Conservation (phyloP, 805 yeast genomes). For the Candida krabiensis region DNA sequence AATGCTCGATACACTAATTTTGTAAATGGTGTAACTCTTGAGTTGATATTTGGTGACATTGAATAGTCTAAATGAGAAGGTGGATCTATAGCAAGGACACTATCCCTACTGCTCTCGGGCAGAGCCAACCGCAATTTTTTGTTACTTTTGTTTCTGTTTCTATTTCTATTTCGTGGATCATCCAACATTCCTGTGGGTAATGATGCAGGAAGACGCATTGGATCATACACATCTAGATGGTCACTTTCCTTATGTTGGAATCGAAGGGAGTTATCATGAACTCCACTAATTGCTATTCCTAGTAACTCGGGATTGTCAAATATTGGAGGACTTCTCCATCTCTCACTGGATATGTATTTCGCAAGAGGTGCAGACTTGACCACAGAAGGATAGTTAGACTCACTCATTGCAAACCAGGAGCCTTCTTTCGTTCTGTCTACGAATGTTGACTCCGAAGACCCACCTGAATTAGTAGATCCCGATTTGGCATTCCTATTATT, state of each 20-base stretch:
- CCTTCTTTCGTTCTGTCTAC: constrained; percentile 63
- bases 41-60: constrained; percentile 16
- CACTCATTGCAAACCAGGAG: constrained; percentile 87
- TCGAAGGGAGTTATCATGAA: constrained; percentile 38
- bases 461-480: constrained; percentile 21
- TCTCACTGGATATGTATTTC: constrained; percentile 49
- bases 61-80: constrained; percentile 12
- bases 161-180: constrained; percentile 12
- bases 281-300: constrained; percentile 48
- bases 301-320: constrained; percentile 39
- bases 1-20: constrained; percentile 30
- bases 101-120: constrained; percentile 13
- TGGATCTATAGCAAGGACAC: constrained; percentile 19
- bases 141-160: constrained; percentile 2
- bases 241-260: constrained; percentile 3
- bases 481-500: constrained; percentile 22
- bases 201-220: constrained; percentile 23
- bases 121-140: constrained; percentile 8
- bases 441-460: constrained; percentile 48
- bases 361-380: constrained; percentile 80
- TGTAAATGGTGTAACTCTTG: constrained; percentile 21
- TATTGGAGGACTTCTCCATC: constrained; percentile 42
- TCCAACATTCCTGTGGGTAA: constrained; percentile 23
- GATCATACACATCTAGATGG: constrained; percentile 20
- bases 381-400: constrained; percentile 72